Conservation (phyloP, 2,329 filamentous ascomycete genomes). For the Claviceps sp. region DNA sequence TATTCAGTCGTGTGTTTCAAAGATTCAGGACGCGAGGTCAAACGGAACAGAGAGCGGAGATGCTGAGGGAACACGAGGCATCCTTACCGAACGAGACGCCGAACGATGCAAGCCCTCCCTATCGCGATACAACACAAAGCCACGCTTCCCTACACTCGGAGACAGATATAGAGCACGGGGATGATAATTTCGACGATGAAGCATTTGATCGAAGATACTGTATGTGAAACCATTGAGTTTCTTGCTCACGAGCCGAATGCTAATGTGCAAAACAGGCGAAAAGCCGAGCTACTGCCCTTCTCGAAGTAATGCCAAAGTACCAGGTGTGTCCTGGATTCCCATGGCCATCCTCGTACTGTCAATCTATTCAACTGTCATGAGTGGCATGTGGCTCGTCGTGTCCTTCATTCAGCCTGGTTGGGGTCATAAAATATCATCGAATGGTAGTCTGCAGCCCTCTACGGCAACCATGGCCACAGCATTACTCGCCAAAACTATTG, state of each 20-base stretch:
- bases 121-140: no score
- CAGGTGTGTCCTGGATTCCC: conserved; percentile 33
- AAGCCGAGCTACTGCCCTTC: conserved; percentile 22
- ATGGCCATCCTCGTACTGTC: conserved; percentile 34
- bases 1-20: not conserved
- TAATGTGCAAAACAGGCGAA: conserved; percentile 6
- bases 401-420: conserved; percentile 51
- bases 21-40: not conserved
- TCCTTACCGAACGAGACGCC: no score
- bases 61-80: no score
- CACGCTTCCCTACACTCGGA: no score
- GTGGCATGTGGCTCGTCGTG: conserved; percentile 50
- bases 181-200: conserved; percentile 11
- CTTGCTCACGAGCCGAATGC: not conserved
- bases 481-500: conserved; percentile 61
- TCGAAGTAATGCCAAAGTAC: conserved; percentile 17
- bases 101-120: no score
- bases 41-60: no score
- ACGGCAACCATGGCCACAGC: conserved; percentile 57
- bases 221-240: conserved; percentile 6
- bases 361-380: conserved; percentile 50
- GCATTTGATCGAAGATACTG: conserved; percentile 20
- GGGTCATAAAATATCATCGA: conserved; percentile 40
- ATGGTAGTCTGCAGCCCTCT: conserved; percentile 41
- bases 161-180: not conserved